Percentiles rank a stretch among this genome's conserved stretches.
phyloP scores from a whole-genome alignment of 1,284 basidiomycete species.

The Coniferiporia sulphurascens region DNA sequence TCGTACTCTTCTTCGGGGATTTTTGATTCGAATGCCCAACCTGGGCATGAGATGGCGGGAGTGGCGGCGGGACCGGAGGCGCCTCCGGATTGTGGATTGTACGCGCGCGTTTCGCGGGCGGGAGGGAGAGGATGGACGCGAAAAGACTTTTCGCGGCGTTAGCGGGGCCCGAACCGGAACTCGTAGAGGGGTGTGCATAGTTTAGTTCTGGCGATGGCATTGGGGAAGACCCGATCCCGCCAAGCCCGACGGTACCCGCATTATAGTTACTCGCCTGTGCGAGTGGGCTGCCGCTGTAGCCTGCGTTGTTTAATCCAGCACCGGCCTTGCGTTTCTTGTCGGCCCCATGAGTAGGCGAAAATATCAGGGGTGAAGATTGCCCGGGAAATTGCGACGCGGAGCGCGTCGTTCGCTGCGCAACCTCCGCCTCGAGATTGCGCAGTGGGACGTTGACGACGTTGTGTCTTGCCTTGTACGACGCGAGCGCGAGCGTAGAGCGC shows the following conservation, averaged over 20 bases:
- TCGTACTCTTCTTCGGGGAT: constrained; percentile 12
- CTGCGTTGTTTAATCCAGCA: constrained; percentile 21
- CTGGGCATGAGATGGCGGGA: constrained; percentile 19
- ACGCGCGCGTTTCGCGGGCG: constrained; percentile 65
- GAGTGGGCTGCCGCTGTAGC: constrained; percentile 46
- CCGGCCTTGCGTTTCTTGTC: constrained; percentile 52
- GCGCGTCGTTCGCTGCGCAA: constrained; percentile 34
- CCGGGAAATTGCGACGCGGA: constrained; percentile 38
- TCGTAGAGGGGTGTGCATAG: constrained; percentile 47
- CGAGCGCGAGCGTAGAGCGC: constrained; percentile 71
- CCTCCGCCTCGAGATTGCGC: constrained; percentile 63
- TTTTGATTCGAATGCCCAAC: constrained; percentile 1
- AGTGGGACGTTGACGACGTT: constrained; percentile 61
- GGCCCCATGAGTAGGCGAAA: constrained; percentile 13
- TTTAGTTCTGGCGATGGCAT: constrained; percentile 31
- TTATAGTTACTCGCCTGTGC: constrained; percentile 34
- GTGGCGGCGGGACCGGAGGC: constrained; percentile 58
- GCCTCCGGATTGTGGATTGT: constrained; percentile 68
- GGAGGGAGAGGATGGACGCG: constrained; percentile 66
- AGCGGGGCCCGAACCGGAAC: constrained; percentile 34
- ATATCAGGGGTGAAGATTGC: constrained; percentile 2
- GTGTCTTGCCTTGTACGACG: constrained; percentile 73
- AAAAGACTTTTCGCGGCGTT: constrained; percentile 52
- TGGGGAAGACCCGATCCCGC: constrained; percentile 25
- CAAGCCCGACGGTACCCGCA: constrained; percentile 16